phyloP scores from a whole-genome alignment of 805 yeast genomes.

The Schwanniomyces occidentalis region DNA sequence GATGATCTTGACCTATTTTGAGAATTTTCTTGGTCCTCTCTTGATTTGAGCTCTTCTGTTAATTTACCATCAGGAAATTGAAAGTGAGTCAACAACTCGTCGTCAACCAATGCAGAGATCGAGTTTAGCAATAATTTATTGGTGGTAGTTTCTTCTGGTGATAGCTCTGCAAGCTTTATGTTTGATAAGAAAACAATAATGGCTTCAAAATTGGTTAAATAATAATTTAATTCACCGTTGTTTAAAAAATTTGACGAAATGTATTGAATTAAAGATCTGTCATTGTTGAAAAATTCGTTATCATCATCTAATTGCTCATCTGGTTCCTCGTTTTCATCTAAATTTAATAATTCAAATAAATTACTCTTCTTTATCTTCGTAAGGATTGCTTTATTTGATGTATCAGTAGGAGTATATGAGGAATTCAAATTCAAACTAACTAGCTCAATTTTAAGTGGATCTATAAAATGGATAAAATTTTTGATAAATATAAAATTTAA shows the following conservation, averaged over 20 bases:
- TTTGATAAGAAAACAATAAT: constrained; percentile 37
- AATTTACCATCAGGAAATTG: constrained; percentile 28
- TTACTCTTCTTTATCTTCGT: constrained; percentile 18
- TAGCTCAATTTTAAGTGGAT: constrained; percentile 29
- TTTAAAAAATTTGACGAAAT: constrained; percentile 30
- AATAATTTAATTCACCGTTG: constrained; percentile 39
- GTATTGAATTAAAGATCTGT: constrained; percentile 28
- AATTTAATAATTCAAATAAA: constrained; percentile 32
- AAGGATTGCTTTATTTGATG: constrained; percentile 11
- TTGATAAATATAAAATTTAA: constrained; percentile 38
- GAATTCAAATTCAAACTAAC: constrained; percentile 17
- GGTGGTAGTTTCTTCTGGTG: constrained; percentile 10
- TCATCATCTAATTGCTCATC: constrained; percentile 8
- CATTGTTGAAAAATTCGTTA: constrained; percentile 25
- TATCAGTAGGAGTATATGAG: constrained; percentile 22
- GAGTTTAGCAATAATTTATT: constrained; percentile 22
- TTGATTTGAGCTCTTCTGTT: constrained; percentile 14
- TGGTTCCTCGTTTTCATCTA: constrained; percentile 17
- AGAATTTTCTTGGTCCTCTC: constrained; percentile 9
- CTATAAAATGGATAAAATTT: constrained; percentile 33
- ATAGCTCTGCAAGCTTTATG: constrained; percentile 32
- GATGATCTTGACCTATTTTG: constrained; percentile 35
- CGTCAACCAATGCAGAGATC: constrained; percentile 30
- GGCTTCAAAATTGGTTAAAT: constrained; percentile 45
- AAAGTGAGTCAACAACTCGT: constrained; percentile 23